These are phyloP conservation scores for Glaciozyma martinii DNA, from an alignment of 768 basidiomycete genomes.

Conservation along the genomic window DNA sequence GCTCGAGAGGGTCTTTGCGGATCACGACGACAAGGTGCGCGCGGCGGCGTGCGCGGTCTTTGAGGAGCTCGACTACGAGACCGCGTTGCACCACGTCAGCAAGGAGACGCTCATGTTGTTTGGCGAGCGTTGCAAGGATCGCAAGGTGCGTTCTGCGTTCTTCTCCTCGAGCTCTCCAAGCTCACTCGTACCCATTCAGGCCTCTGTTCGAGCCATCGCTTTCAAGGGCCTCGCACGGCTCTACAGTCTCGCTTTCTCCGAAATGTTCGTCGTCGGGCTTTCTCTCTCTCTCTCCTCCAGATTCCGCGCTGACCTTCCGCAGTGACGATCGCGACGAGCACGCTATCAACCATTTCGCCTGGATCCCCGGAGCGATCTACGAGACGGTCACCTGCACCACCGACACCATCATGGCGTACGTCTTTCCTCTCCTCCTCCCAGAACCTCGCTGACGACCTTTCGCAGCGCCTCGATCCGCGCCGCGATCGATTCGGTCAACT, in stretches of 20 bases:
- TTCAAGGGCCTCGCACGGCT: conserved; percentile 65
- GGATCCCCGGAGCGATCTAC: conserved; percentile 69
- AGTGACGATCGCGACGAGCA: conserved; percentile 72
- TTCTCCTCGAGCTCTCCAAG: not conserved
- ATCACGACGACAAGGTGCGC: conserved; percentile 87
- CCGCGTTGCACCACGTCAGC: conserved; percentile 69
- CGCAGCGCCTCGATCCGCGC: conserved; percentile 39
- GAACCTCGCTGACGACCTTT: not conserved
- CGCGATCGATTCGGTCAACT: conserved; percentile 57
- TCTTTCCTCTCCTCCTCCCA: not conserved
- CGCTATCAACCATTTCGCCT: conserved; percentile 71
- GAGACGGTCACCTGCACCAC: conserved; percentile 43
- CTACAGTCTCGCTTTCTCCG: conserved; percentile 71
- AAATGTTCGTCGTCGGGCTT: conserved; percentile 69
- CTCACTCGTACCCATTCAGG: not conserved
- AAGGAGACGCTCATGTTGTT: conserved; percentile 54
- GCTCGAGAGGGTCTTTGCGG: conserved; percentile 59
- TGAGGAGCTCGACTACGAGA: conserved; percentile 80
- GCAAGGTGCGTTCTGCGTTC: conserved; percentile 54
- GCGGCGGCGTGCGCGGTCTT: conserved; percentile 74
- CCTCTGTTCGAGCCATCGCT: conserved; percentile 50
- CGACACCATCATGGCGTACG: not conserved
- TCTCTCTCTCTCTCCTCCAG: conserved; percentile 6
- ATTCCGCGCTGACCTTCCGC: not conserved
- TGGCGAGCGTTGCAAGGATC: conserved; percentile 67